Evolutionary conservation across 2,329 filamentous ascomycete genomes (phyloP), one percentile per base, ranked within the genome.

Genomic region (Trichoderma guizhouense): DNA sequence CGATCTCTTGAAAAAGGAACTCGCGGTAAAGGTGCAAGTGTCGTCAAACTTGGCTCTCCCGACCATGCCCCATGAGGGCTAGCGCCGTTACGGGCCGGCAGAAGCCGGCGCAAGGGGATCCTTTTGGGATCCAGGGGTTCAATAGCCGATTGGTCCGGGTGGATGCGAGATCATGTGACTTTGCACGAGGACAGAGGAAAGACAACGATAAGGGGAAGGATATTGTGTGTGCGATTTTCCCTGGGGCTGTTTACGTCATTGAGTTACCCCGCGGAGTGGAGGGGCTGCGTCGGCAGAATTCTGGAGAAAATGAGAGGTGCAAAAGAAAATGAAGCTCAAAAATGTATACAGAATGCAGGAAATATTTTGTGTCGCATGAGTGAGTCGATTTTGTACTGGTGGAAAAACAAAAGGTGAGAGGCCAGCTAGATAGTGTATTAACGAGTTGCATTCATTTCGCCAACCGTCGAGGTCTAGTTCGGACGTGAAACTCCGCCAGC

Each of bases 61-160:
- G 24, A 61, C 71, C 71, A 72, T 36, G 12, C 67, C 68, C 36
- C 32, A 32, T 61, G 1, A 5, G 7, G 12, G 30, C 62, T 71
- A 71, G 68, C 21, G 36, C 28, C 55, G 28, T 69, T 18, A 61
- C 68, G 71, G 69, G 69, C 63, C 72, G 72, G 72, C 69, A 73
- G 21, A 73, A 63, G 62, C 72, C 72, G 69, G 36, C 36, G 63
- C 69, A 72, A 30, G 69, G 69, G 32, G 28, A 21, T 24, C 12
- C 18, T 15, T 51, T 30, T 47, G 39, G n/a, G 55, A 36, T 15
- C 30, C 58, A 70, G 61, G 57, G 36, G 61, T 62, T 26, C 36
- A 53, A 63, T 28, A 73, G 62, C 72, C 72, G 72, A 73, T 73
- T 73, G 72, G 72, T 36, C 34, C 30, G 61, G 66, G 9, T 47